Conservation (phyloP, 169 alveolate genomes). For the Amoebophrya sp. region DNA sequence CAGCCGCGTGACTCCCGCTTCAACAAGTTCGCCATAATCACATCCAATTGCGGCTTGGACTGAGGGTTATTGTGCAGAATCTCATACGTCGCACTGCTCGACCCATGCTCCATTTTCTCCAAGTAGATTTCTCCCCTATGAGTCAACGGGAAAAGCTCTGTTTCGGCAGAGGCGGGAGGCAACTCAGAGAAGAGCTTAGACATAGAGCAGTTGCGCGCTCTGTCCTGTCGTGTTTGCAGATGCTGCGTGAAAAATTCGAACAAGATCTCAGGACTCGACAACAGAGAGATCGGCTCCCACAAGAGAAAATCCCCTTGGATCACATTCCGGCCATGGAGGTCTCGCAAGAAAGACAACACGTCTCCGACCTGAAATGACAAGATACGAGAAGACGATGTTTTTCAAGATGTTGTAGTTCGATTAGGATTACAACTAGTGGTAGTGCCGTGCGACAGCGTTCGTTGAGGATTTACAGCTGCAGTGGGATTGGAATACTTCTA, state of each 20-base stretch:
- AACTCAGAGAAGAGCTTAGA: neutral
- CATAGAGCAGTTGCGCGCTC: neutral
- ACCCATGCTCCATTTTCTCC: neutral
- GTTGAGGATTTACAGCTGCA: neutral
- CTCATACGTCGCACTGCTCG: neutral
- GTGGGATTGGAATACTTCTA: neutral
- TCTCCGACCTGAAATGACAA: neutral
- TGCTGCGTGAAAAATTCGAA: neutral
- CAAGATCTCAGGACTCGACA: neutral
- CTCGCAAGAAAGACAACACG: neutral
- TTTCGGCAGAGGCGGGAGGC: neutral
- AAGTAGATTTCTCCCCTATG: neutral
- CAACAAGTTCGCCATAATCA: neutral
- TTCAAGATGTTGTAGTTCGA: too few relatives aligned
- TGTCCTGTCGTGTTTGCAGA: neutral
- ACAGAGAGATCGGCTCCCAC: neutral
- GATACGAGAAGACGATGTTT: too few relatives aligned
- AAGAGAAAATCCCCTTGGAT: neutral
- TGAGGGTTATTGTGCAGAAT: neutral
- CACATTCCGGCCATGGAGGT: neutral
- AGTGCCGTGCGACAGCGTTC: neutral
- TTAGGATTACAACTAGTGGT: too few relatives aligned
- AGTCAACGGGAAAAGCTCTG: neutral
- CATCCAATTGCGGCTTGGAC: neutral
- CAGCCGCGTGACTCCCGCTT: neutral